These are phyloP conservation scores for Cordyceps tenuipes DNA, from an alignment of 2,329 filamentous ascomycete genomes.

Conservation along the genomic window DNA sequence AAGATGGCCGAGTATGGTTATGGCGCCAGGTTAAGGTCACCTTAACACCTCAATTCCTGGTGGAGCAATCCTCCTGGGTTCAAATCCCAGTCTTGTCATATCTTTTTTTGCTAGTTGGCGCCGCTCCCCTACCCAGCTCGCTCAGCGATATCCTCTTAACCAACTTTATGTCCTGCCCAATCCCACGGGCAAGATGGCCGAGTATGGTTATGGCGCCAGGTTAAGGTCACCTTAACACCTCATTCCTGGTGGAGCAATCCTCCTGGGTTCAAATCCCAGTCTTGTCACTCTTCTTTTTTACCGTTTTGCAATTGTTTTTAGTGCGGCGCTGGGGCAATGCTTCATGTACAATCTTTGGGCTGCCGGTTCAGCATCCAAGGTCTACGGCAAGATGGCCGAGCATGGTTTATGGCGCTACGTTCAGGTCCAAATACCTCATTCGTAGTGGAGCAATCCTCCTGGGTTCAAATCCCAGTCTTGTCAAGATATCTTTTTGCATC, in stretches of 20 bases:
- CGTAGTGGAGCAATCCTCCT: constrained; percentile 29
- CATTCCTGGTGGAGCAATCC: constrained; percentile 27
- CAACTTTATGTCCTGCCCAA: too few species aligned
- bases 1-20: constrained; percentile 30
- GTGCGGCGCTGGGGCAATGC: background rate
- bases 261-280: constrained; percentile 30
- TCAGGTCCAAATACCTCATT: constrained; percentile 24
- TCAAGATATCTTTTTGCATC: constrained; percentile 14
- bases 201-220: constrained; percentile 30
- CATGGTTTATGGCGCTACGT: constrained; percentile 29
- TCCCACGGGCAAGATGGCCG: constrained; percentile 24
- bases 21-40: constrained; percentile 29
- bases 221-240: constrained; percentile 25
- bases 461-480: constrained; percentile 29
- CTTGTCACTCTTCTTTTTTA: constrained; percentile 18
- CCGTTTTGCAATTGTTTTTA: background rate
- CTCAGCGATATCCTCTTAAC: too few species aligned
- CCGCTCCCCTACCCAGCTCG: too few species aligned
- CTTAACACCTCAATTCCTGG: constrained; percentile 23
- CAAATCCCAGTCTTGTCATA: constrained; percentile 28
- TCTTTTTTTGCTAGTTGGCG: background rate
- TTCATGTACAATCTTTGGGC: background rate
- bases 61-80: constrained; percentile 30
- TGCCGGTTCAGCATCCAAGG: background rate
- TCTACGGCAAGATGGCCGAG: constrained; percentile 26